Percentiles rank a stretch among this genome's conserved stretches.
These are phyloP conservation scores for Phytophthora niederhauseri DNA, from an alignment of 352 stramenopile genomes.

Conservation along the genomic window DNA sequence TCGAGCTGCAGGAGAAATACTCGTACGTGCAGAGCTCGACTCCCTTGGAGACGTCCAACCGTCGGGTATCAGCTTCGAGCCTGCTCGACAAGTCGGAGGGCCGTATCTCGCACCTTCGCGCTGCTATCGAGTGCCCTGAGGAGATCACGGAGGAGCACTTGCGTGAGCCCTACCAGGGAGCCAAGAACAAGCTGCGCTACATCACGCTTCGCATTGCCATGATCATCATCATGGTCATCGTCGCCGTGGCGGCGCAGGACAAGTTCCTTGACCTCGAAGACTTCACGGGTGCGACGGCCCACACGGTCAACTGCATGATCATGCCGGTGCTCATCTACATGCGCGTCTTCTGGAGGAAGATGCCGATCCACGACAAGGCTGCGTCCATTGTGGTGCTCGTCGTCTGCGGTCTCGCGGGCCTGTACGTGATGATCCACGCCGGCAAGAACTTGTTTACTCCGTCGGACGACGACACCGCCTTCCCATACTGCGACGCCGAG, in stretches of 20 bases:
- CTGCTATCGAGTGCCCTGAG: constrained; percentile 14
- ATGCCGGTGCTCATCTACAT: constrained; percentile 58
- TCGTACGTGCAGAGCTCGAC: constrained; percentile 20
- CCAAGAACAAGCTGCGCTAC: constrained; percentile 42
- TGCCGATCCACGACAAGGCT: constrained; percentile 51
- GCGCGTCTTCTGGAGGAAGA: constrained; percentile 44
- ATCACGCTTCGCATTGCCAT: constrained; percentile 24
- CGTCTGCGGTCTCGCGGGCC: constrained; percentile 43
- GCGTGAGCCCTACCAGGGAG: constrained; percentile 43
- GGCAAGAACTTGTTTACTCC: constrained; percentile 45
- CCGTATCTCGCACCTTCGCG: constrained; percentile 24
- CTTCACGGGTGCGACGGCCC: constrained; percentile 46
- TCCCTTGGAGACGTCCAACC: constrained; percentile 15
- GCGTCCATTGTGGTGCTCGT: constrained; percentile 43
- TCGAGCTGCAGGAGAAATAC: constrained; percentile 27
- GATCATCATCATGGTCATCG: constrained; percentile 21
- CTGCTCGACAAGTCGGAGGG: constrained; percentile 27
- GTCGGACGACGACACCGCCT: constrained; percentile 19
- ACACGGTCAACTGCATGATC: constrained; percentile 49
- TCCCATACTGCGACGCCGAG: constrained; percentile 22
- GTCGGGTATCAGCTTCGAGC: constrained; percentile 9
- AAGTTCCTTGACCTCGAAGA: constrained; percentile 35
- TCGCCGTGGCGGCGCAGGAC: constrained; percentile 16
- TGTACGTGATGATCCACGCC: constrained; percentile 52
- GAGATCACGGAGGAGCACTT: constrained; percentile 26